Conservation (phyloP, 805 yeast genomes). For the Maudiozyma saulgeensis region DNA sequence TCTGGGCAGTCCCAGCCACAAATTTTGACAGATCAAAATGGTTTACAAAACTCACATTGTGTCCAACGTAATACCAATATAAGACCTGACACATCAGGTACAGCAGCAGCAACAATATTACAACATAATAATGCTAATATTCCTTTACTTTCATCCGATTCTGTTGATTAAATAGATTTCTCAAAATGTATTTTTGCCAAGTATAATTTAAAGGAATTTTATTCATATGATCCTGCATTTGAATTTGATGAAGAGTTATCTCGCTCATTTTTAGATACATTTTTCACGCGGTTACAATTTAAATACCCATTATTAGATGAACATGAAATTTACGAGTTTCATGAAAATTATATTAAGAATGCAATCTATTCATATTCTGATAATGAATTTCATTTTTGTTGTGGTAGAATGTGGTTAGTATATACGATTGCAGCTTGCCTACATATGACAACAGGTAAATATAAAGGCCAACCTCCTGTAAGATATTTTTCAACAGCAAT, state of each 20-base stretch:
- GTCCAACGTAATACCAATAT: neutral
- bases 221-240: slow-evolving; percentile 41
- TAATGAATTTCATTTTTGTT: slow-evolving; percentile 38
- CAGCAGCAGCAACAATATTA: neutral
- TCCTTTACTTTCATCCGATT: slow-evolving; percentile 20
- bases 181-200: slow-evolving; percentile 36
- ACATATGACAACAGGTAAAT: slow-evolving; percentile 47
- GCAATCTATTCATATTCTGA: slow-evolving; percentile 30
- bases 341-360: slow-evolving; percentile 38
- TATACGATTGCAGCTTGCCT: slow-evolving; percentile 43
- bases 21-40: neutral
- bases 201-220: slow-evolving; percentile 36
- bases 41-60: neutral
- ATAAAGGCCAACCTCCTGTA: slow-evolving; percentile 44
- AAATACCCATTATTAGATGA: slow-evolving; percentile 49
- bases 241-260: slow-evolving; percentile 43
- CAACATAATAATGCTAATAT: slow-evolving; percentile 1
- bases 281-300: slow-evolving; percentile 45
- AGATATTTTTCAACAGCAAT: slow-evolving; percentile 53
- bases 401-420: slow-evolving; percentile 48
- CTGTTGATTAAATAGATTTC: slow-evolving; percentile 33
- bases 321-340: slow-evolving; percentile 41
- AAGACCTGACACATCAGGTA: neutral
- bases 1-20: neutral
- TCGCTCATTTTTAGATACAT: slow-evolving; percentile 43